Evolutionary conservation across 805 yeast genomes (phyloP), one percentile per base, ranked within the genome.

Genomic region (Hanseniaspora valbyensis): DNA sequence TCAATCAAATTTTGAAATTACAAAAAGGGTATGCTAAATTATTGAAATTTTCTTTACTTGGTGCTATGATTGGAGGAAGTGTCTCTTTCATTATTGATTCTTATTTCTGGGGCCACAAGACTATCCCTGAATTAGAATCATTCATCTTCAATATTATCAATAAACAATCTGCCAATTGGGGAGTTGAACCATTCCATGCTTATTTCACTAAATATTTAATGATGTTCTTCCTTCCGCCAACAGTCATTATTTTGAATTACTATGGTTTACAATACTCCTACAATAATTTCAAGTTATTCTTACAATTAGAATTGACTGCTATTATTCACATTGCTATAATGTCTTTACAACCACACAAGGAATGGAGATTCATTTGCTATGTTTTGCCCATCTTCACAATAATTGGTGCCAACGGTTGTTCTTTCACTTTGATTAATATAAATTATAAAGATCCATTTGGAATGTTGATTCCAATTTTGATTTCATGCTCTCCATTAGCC

Each of bases 321-420:
- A 38, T 80, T 1, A 45, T 75, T 14, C 89, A 69, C 59, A 71
- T 88, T n/a, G 54, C 68, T 1, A 58, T 77, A 4, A 73, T 88
- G 74, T 87, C 96, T 0, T 62, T 81, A 46, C 92, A 84, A 63
- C 88, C 92, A 2, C 96, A 90, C 59, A 90, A 90, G 62, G 97
- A 90, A 68, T 86, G 95, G 95, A 75, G 96, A 57, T 90, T 90
- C 59, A 78, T 90, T 37, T 69, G 82, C 16, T 90, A 89, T 63
- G 68, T 79, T 0, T 67, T 83, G 3, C 96, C 96, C 0, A 69
- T 81, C 0, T 62, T 86, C 52, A 77, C 82, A 0, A 57, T 82
- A 18, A 60, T 75, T 29, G 88, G 83, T 5, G 80, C 92, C 2
- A 68, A 74, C 41, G 85, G 84, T 6, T 72, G 81, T 14, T 63